Conservation (phyloP, 2,329 filamentous ascomycete species). For the Cladosporium oxysporum region DNA sequence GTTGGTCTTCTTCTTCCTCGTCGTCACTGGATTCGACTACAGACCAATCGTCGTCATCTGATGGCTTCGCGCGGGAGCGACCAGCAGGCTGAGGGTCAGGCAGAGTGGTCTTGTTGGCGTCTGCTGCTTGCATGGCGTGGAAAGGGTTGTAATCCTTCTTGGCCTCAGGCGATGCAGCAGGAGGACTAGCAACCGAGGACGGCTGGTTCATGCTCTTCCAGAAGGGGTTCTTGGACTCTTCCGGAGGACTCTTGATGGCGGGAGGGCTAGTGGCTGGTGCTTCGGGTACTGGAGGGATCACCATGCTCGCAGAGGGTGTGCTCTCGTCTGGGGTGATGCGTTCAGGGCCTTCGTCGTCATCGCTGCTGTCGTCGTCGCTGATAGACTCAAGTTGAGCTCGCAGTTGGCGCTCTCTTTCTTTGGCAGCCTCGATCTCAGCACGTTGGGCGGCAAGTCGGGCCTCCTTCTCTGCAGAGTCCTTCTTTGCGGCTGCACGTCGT, state of each 20-base stretch:
- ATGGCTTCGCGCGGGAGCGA: constrained; percentile 58
- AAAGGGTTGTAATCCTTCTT: constrained; percentile 88
- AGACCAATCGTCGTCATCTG: constrained; percentile 76
- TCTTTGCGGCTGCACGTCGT: constrained; percentile 82
- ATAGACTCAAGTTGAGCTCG: constrained; percentile 81
- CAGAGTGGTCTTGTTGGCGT: constrained; percentile 57
- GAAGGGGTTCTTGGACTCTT: constrained; percentile 92
- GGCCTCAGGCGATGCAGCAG: constrained; percentile 41
- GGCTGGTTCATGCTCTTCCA: constrained; percentile 80
- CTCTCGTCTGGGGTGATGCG: constrained; percentile 66
- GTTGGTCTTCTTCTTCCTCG: constrained; percentile 69
- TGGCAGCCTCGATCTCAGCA: constrained; percentile 88
- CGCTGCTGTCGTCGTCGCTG: constrained; percentile 73
- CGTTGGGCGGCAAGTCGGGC: constrained; percentile 78
- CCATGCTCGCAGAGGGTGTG: constrained; percentile 60
- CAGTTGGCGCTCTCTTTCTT: constrained; percentile 85
- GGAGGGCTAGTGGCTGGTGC: constrained; percentile 33
- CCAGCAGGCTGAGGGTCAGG: constrained; percentile 49
- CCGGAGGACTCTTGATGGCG: constrained; percentile 40
- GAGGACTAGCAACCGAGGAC: constrained; percentile 43
- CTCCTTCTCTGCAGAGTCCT: constrained; percentile 87
- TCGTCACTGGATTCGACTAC: constrained; percentile 75
- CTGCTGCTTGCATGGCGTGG: constrained; percentile 68
- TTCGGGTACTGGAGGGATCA: constrained; percentile 54
- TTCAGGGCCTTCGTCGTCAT: constrained; percentile 73